A percentile compares a stretch with the other conserved stretches of the same genome.
Evolutionary conservation across 306 rosid species (phyloP).

Genomic region (Cucumis melo): DNA sequence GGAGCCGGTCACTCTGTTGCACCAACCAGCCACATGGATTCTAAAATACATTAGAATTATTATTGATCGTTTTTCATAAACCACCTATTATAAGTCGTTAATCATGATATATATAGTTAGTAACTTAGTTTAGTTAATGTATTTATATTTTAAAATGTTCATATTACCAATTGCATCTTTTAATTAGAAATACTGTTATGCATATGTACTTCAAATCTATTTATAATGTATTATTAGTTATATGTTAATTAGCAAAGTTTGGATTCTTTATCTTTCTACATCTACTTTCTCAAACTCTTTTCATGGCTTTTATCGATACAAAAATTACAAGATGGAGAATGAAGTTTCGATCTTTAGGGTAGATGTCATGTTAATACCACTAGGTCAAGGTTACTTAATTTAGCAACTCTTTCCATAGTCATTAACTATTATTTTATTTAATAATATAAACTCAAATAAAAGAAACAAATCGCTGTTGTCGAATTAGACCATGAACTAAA

Average conservation of each 20-base stretch:
- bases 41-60: background rate
- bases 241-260: background rate
- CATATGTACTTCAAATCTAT: background rate
- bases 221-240: background rate
- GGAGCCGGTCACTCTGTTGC: slow-evolving; percentile 66
- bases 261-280: background rate
- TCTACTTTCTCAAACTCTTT: background rate
- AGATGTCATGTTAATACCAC: too few species aligned
- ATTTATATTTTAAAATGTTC: background rate
- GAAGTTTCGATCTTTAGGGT: too few species aligned
- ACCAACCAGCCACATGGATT: background rate
- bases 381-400: too few species aligned
- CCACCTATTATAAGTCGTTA: background rate
- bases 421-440: too few species aligned
- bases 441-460: too few species aligned
- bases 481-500: too few species aligned
- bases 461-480: too few species aligned
- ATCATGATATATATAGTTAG: background rate
- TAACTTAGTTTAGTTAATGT: background rate
- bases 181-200: background rate
- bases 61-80: too few species aligned
- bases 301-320: too few species aligned
- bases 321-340: too few species aligned
- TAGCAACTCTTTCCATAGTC: too few species aligned
- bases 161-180: background rate